Conservation (phyloP, 208 protist species). For the Crithidia bombi region DNA sequence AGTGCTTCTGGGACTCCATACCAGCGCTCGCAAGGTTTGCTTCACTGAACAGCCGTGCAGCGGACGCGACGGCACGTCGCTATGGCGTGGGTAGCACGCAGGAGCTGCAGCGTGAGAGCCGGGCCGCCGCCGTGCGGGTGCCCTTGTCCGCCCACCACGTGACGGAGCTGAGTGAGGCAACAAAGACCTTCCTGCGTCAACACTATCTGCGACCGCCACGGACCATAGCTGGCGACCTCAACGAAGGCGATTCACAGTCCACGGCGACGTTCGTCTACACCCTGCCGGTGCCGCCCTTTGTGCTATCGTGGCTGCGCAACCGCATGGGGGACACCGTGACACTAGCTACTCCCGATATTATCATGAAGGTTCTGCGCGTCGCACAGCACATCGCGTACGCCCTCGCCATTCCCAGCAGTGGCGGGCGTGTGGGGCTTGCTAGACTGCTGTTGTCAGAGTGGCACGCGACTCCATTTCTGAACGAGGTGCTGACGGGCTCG, state of each 20-base stretch:
- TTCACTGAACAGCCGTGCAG: too few relatives aligned
- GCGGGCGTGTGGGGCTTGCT: background rate
- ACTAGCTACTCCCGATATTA: background rate
- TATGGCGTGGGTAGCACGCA: too few relatives aligned
- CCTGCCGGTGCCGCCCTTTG: background rate
- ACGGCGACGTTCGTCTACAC: background rate
- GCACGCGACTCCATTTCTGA: background rate
- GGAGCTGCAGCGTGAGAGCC: background rate
- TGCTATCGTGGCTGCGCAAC: background rate
- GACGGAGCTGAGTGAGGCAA: too few relatives aligned
- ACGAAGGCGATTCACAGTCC: too few relatives aligned
- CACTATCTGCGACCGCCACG: too few relatives aligned
- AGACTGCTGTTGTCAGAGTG: conserved; percentile 2
- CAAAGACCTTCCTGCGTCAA: too few relatives aligned
- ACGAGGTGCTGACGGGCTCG: background rate
- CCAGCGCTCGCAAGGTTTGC: too few relatives aligned
- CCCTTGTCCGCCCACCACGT: background rate
- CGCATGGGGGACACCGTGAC: background rate
- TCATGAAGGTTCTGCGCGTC: background rate
- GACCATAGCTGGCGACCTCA: too few relatives aligned
- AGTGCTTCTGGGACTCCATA: background rate
- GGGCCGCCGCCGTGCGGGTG: background rate
- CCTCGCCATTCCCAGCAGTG: conserved; percentile 8
- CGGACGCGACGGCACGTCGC: background rate
- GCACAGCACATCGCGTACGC: background rate